These are phyloP conservation scores for Lachnellula suecica DNA, from an alignment of 2,329 filamentous ascomycete species.

Conservation along the genomic window DNA sequence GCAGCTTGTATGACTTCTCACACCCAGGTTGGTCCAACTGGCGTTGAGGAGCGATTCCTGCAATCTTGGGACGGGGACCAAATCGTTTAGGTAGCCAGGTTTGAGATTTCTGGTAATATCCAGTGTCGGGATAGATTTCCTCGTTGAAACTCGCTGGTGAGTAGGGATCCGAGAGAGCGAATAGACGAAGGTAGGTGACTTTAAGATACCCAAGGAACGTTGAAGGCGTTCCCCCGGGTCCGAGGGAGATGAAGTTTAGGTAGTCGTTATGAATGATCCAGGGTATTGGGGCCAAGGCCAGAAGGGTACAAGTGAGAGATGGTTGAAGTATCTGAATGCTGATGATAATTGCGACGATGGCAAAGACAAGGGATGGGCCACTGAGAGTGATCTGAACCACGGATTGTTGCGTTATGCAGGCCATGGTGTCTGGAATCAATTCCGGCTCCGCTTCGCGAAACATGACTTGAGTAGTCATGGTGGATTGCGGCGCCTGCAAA, in stretches of 20 bases:
- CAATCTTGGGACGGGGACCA: slow-evolving; percentile 65
- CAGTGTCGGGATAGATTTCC: slow-evolving; percentile 50
- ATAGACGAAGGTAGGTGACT: slow-evolving; percentile 70
- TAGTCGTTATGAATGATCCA: slow-evolving; percentile 67
- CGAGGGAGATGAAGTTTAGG: slow-evolving; percentile 71
- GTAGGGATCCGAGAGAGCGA: slow-evolving; percentile 71
- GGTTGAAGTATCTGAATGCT: slow-evolving; percentile 52
- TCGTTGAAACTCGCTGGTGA: slow-evolving; percentile 52
- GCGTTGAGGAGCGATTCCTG: slow-evolving; percentile 78
- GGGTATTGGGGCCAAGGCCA: slow-evolving; percentile 48
- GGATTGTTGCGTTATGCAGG: slow-evolving; percentile 25
- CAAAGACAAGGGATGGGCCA: slow-evolving; percentile 38
- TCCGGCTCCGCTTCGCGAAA: slow-evolving; percentile 15
- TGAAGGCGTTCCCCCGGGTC: slow-evolving; percentile 76
- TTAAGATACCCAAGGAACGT: slow-evolving; percentile 72
- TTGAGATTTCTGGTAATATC: slow-evolving; percentile 50
- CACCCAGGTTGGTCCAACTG: slow-evolving; percentile 69
- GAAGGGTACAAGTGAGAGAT: slow-evolving; percentile 46
- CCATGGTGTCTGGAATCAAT: slow-evolving; percentile 18
- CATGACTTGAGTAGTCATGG: slow-evolving; percentile 17
- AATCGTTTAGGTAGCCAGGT: slow-evolving; percentile 57
- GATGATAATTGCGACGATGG: slow-evolving; percentile 50
- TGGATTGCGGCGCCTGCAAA: slow-evolving; percentile 9
- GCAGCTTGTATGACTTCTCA: slow-evolving; percentile 49
- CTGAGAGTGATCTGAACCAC: slow-evolving; percentile 29